These are phyloP conservation scores for Penicillium samsonianum DNA, from an alignment of 495 filamentous ascomycete species.

Conservation along the genomic window DNA sequence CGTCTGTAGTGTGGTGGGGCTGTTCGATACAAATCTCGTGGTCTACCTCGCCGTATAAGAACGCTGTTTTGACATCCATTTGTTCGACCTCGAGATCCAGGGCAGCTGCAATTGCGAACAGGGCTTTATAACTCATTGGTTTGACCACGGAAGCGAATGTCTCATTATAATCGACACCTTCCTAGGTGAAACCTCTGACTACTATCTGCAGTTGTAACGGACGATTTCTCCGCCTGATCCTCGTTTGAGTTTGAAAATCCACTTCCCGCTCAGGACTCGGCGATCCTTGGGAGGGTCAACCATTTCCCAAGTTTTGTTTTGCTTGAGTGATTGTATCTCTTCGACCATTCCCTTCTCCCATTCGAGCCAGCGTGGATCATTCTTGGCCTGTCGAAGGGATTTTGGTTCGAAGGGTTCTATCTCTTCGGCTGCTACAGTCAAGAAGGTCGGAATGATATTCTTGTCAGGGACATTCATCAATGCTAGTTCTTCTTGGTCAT, in stretches of 20 bases:
- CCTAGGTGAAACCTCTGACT: constrained; percentile 33
- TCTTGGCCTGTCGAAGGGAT: constrained; percentile 14
- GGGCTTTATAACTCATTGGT: constrained; percentile 32
- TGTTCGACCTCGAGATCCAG: constrained; percentile 33
- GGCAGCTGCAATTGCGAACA: constrained; percentile 30
- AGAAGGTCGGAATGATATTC: constrained; percentile 18
- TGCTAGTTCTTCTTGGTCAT: constrained; percentile 18
- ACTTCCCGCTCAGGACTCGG: constrained; percentile 18
- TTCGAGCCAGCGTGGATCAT: constrained; percentile 17
- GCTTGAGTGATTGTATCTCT: constrained; percentile 23
- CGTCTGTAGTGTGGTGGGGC: constrained; percentile 5
- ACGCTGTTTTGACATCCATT: constrained; percentile 37
- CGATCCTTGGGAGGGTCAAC: too few relatives aligned
- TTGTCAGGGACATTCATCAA: constrained; percentile 20
- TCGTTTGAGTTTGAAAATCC: constrained; percentile 37
- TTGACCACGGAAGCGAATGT: constrained; percentile 47
- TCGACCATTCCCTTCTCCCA: constrained; percentile 23
- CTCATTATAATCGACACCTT: constrained; percentile 41
- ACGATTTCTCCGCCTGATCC: constrained; percentile 31
- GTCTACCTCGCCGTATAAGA: constrained; percentile 32
- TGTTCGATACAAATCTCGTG: constrained; percentile 34
- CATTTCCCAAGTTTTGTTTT: too few relatives aligned
- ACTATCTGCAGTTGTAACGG: constrained; percentile 34
- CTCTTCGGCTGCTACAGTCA: constrained; percentile 18
- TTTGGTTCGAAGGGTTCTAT: constrained; percentile 22